Evolutionary conservation across 805 yeast genomes (phyloP).

Genomic region (Starmerella geochares): DNA sequence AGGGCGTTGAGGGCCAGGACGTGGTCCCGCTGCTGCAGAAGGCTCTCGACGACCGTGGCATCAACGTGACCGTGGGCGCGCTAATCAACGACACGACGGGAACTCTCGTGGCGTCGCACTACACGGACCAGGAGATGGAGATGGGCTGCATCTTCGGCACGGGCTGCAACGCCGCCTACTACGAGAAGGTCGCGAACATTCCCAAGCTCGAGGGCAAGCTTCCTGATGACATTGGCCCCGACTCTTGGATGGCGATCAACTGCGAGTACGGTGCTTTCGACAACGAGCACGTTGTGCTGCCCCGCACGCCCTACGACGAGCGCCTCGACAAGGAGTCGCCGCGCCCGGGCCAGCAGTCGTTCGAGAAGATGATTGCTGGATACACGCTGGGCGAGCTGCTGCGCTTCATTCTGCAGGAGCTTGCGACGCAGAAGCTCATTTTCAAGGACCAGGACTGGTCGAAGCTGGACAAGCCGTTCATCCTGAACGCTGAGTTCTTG

Average conservation of each 20-base stretch:
- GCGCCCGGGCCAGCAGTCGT: constrained; percentile 90
- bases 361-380: constrained; percentile 96
- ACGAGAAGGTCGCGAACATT: constrained; percentile 59
- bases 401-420: constrained; percentile 68
- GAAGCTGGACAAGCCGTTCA: constrained; percentile 51
- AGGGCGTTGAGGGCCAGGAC: constrained; percentile 85
- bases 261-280: constrained; percentile 98
- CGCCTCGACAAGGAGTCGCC: constrained; percentile 78
- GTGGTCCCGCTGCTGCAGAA: constrained; percentile 84
- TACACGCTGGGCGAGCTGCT: constrained; percentile 88
- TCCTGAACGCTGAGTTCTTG: constrained; percentile 83
- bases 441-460: constrained; percentile 61
- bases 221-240: constrained; percentile 50
- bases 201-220: constrained; percentile 71
- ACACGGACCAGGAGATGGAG: constrained; percentile 75
- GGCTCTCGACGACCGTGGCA: constrained; percentile 51
- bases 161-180: constrained; percentile 95
- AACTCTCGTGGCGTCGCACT: constrained; percentile 89
- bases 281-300: constrained; percentile 71
- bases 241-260: constrained; percentile 85
- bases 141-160: constrained; percentile 97
- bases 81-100: constrained; percentile 96
- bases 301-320: constrained; percentile 81
- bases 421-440: constrained; percentile 51
- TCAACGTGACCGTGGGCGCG: constrained; percentile 82